Base-by-base conservation (phyloP, 805 yeast genomes). In the Starmerella khaoyaiensis region DNA sequence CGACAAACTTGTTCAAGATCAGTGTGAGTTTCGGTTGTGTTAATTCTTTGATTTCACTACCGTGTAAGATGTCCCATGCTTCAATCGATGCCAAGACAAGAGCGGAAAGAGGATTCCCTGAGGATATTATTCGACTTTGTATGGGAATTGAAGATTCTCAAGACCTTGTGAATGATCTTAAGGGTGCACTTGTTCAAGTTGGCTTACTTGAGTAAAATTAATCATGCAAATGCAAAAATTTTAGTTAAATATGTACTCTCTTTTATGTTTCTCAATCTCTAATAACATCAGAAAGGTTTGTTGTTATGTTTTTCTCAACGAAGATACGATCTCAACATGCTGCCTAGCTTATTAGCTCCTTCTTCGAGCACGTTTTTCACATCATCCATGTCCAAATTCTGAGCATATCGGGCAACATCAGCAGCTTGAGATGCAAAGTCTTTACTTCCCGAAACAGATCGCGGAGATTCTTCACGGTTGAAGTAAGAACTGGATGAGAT, bases 31-130 rank as follows among this genome's bases (percentile, higher is more conserved):
- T 86, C 60, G 97, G 97, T 17, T 79, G 94, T 57, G 94, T 87
- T 43, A 82, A 83, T 64, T 80, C 94, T 14, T 67, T 86, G 54
- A 82, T 86, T 40, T 82, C 94, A 27, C 71, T 86, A 76, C 97
- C 97, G 12, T 82, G 96, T 59, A 72, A 72, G 58, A 86, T 86
- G 96, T 81, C 94, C 5, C 97, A 86, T 55, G 96, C 96, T n/a
- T 78, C 94, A 3, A 86, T 86, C 45, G 94, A 84, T 50, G 78
- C 84, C 19, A 73, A 80, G 53, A 76, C 82, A 3, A 74, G 96
- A 58, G 76, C 75, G 33, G 93, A 79, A 57, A 74, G 97, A 57
- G 83, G 76, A 31, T 75, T 86, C 61, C 94, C 95, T 2, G 96
- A 86, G 59, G 96, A 87, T 56, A 66, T 86, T 53, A 74, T 86